A percentile compares a stretch with the other conserved stretches of the same genome.
Evolutionary conservation across 2,329 filamentous ascomycete genomes (phyloP).

Genomic region (Fusarium siculi): DNA sequence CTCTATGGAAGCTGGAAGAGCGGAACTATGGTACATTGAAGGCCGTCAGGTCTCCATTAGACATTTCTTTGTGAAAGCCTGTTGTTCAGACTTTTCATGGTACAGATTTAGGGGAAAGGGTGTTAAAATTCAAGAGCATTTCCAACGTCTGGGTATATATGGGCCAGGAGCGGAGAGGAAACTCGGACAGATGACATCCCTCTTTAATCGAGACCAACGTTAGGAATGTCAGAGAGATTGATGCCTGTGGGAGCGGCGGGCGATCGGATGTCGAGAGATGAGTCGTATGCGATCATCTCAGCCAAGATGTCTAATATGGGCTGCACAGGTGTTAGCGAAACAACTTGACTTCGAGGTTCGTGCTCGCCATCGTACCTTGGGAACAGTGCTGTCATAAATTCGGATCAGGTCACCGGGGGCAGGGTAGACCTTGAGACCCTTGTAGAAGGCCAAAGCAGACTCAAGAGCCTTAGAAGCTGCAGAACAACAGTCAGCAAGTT

Average conservation of each 20-base stretch:
- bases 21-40: constrained; percentile 56
- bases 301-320: constrained; percentile 94
- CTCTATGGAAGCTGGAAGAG: constrained; percentile 53
- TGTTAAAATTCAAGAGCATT: constrained; percentile 31
- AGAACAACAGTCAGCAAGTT: constrained; percentile 26
- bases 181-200: constrained; percentile 22
- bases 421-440: constrained; percentile 98
- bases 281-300: constrained; percentile 96
- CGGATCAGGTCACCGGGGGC: constrained; percentile 90
- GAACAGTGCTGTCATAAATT: constrained; percentile 98
- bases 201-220: constrained; percentile 65
- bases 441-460: constrained; percentile 95
- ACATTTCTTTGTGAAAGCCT: constrained; percentile 32
- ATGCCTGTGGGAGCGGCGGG: constrained; percentile 50
- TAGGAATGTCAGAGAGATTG: constrained; percentile 61
- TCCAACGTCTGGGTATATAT: constrained; percentile 35
- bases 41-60: constrained; percentile 45
- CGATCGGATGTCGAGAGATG: constrained; percentile 70
- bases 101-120: constrained; percentile 21
- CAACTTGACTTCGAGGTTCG: neutral
- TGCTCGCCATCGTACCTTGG: constrained; percentile 72
- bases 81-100: constrained; percentile 18
- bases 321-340: constrained; percentile 56
- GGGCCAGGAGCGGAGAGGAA: constrained; percentile 33
- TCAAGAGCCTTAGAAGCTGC: constrained; percentile 77